These are phyloP conservation scores for Pyrenula massariospora DNA, from an alignment of 495 filamentous ascomycete species.

Conservation along the genomic window DNA sequence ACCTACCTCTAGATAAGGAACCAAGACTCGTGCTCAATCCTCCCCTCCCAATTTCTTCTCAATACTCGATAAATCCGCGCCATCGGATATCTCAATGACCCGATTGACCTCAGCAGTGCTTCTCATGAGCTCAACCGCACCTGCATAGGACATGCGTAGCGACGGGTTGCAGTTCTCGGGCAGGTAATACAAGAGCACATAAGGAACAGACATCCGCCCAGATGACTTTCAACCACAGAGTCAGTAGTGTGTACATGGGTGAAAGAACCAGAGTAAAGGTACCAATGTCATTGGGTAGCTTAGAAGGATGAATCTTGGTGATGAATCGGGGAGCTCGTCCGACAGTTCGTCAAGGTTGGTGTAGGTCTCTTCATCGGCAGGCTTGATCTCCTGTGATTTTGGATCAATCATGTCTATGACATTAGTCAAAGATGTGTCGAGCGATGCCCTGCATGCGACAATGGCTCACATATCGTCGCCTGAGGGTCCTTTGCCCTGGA, in stretches of 20 bases:
- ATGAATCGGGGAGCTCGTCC: conserved; percentile 87
- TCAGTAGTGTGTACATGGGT: not conserved
- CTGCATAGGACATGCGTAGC: conserved; percentile 85
- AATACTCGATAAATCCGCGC: conserved; percentile 66
- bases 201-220: conserved; percentile 61
- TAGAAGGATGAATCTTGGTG: conserved; percentile 77
- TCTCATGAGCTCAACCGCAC: conserved; percentile 88
- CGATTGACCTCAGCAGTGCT: conserved; percentile 75
- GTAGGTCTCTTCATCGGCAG: conserved; percentile 66
- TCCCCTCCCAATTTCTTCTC: conserved; percentile 51
- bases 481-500: conserved; percentile 80
- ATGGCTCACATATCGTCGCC: conserved; percentile 90
- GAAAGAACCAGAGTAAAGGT: conserved; percentile 11
- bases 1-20: not conserved
- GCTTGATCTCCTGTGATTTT: conserved; percentile 72
- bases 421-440: not conserved
- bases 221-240: conserved; percentile 28
- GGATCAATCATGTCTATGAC: conserved; percentile 57
- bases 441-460: not conserved
- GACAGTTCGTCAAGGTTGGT: conserved; percentile 63
- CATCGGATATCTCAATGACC: conserved; percentile 65
- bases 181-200: conserved; percentile 87
- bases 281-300: conserved; percentile 84
- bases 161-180: conserved; percentile 78
- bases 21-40: conserved; percentile 11